A percentile compares a stretch with the other conserved stretches of the same genome.
phyloP scores from a whole-genome alignment of 768 basidiomycete genomes.

The Melanogaster broomeanus region DNA sequence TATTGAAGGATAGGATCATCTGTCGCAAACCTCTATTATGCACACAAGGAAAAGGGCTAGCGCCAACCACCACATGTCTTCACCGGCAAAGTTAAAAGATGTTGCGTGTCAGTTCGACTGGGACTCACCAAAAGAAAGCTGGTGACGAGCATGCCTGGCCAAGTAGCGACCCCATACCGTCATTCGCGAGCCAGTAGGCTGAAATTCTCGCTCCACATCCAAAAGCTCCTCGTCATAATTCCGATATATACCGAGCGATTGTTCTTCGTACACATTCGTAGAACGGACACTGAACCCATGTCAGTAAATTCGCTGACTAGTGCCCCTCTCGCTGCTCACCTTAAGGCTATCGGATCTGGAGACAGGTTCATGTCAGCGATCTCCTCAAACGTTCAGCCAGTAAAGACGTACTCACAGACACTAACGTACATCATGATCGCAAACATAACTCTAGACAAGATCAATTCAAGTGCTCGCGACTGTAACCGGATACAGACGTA shows the following conservation, averaged over 20 bases:
- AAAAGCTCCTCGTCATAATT: slow-evolving; percentile 51
- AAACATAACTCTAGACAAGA: slow-evolving; percentile 65
- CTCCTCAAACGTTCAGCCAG: neutral
- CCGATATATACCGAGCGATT: slow-evolving; percentile 79
- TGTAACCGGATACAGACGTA: slow-evolving; percentile 35
- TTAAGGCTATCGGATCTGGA: slow-evolving; percentile 79
- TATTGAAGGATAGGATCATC: neutral
- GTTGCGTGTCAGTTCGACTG: neutral
- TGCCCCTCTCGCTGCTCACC: slow-evolving; percentile 38
- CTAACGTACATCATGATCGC: slow-evolving; percentile 95
- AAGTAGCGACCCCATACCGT: slow-evolving; percentile 77
- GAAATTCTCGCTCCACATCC: slow-evolving; percentile 45
- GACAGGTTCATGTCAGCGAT: slow-evolving; percentile 3
- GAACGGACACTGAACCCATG: slow-evolving; percentile 68
- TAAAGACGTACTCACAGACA: slow-evolving; percentile 56
- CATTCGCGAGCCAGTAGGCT: slow-evolving; percentile 48
- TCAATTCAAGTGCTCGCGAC: neutral
- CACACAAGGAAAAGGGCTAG: slow-evolving; percentile 86
- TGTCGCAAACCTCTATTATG: slow-evolving; percentile 77
- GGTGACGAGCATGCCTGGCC: slow-evolving; percentile 79
- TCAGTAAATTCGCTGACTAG: neutral
- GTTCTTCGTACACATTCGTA: slow-evolving; percentile 94
- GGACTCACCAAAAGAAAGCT: slow-evolving; percentile 83
- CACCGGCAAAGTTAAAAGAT: slow-evolving; percentile 1
- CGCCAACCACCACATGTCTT: slow-evolving; percentile 96